Evolutionary conservation across 2,329 filamentous ascomycete genomes (phyloP), one percentile per base, ranked within the genome.

Genomic region (Cercospora citrullina): DNA sequence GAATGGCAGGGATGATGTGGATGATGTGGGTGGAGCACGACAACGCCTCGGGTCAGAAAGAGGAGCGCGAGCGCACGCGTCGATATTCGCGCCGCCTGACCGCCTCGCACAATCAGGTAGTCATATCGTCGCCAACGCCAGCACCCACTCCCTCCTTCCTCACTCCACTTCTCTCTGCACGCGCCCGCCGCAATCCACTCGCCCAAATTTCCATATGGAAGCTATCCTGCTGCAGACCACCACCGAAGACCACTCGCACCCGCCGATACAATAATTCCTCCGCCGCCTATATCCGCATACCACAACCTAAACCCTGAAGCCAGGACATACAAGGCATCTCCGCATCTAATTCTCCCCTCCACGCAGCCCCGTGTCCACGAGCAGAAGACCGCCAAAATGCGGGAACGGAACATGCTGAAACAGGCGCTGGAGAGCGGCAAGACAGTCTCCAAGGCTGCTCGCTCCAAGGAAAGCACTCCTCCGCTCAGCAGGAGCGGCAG

Each of bases 341-440:
- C n/a, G 14, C 36, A 48, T 18, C 33, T 16, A 18, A 5, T 18
- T 42, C 9, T 18, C 64, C 60, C n/a, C 16, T 5, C 7, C 36
- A 8, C 59, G 9, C 26, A 21, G 9, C 14, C 14, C 30, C n/a
- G 26, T 3, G 2, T 30, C 31, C 5, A n/a, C 51, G n/a, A n/a
- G 21, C 14, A 33, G 23, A 21, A 28, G 18, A 60, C 7, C 21
- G 66, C 63, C 58, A 31, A 28, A 2, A 68, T 68, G 66, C 58
- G 66, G 18, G 66, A 68, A 51, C 53, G 64, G 18, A 77, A 80
- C 68, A 79, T 84, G 59, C 80, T 89, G 73, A 89, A 90, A 76
- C 89, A 90, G 79, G 89, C 87, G 61, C 86, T 92, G 67, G 89
- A 90, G 80, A 89, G 87, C 81, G 86, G 87, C 77, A 93, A 93